These are phyloP conservation scores for Musa itinerans DNA, from an alignment of 176 grass and related monocot species.

Conservation along the genomic window DNA sequence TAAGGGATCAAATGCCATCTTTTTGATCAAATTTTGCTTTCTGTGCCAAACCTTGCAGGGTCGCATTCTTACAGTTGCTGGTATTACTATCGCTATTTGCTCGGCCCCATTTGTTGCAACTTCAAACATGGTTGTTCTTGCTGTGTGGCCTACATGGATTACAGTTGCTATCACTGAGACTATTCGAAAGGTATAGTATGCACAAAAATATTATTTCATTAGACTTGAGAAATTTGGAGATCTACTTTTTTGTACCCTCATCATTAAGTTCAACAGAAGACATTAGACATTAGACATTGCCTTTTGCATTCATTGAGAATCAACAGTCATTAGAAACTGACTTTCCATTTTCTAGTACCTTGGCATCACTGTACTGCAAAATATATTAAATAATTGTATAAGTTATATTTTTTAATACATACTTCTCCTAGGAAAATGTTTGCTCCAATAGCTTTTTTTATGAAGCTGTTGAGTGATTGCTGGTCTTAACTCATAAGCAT, in stretches of 20 bases:
- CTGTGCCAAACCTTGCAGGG: constrained; percentile 33
- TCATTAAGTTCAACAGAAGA: too few species aligned
- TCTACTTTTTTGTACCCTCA: neutral
- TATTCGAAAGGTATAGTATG: constrained; percentile 50
- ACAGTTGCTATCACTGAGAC: constrained; percentile 80
- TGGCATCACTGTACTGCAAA: too few species aligned
- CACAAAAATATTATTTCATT: neutral
- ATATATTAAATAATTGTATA: too few species aligned
- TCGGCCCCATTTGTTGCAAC: constrained; percentile 65
- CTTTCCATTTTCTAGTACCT: too few species aligned
- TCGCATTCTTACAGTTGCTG: constrained; percentile 72
- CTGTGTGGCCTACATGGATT: constrained; percentile 80
- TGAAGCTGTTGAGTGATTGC: too few species aligned
- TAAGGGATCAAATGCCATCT: neutral
- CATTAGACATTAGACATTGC: too few species aligned
- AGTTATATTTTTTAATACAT: too few species aligned
- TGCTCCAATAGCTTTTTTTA: too few species aligned
- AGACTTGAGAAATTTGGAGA: neutral
- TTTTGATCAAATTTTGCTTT: neutral
- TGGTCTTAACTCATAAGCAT: too few species aligned
- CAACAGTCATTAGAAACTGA: too few species aligned
- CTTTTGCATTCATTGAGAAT: too few species aligned
- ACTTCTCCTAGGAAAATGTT: too few species aligned
- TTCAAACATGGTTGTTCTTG: constrained; percentile 72
- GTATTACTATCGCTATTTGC: constrained; percentile 72